Conservation (phyloP, 441 rosid genomes). For the Euphorbia celastroides region DNA sequence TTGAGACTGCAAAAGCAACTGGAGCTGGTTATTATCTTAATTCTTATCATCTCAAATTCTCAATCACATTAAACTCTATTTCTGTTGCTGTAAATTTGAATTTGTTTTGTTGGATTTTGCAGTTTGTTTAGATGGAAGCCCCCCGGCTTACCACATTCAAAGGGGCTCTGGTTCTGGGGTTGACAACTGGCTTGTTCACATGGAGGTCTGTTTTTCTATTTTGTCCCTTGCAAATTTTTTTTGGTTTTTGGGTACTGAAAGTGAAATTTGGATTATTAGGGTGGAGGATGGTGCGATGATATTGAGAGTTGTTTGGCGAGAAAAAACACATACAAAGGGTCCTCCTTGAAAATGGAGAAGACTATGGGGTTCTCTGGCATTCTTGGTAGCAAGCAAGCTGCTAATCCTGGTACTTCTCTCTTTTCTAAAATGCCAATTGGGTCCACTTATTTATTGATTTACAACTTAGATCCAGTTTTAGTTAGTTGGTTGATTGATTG, state of each 20-base stretch:
- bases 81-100: background rate
- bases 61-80: background rate
- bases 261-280: constrained; percentile 33
- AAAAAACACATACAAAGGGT: constrained; percentile 46
- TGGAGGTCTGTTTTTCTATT: constrained; percentile 38
- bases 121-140: constrained; percentile 67
- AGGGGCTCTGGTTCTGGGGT: constrained; percentile 46
- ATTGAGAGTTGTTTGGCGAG: constrained; percentile 43
- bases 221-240: background rate
- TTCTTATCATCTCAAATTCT: background rate
- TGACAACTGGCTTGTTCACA: constrained; percentile 47
- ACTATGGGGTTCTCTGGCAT: constrained; percentile 73
- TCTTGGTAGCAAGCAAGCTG: constrained; percentile 34
- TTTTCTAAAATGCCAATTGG: background rate
- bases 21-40: constrained; percentile 61
- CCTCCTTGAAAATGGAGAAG: constrained; percentile 54
- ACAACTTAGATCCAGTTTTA: background rate
- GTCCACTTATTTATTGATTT: background rate
- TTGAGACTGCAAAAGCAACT: constrained; percentile 49
- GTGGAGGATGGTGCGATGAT: constrained; percentile 85
- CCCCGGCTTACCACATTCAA: constrained; percentile 54
- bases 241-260: background rate
- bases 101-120: background rate
- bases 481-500: background rate
- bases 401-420: constrained; percentile 58